A percentile compares a stretch with the other conserved stretches of the same genome.
Evolutionary conservation across 1,284 basidiomycete species (phyloP).

Genomic region (Malassezia restricta): DNA sequence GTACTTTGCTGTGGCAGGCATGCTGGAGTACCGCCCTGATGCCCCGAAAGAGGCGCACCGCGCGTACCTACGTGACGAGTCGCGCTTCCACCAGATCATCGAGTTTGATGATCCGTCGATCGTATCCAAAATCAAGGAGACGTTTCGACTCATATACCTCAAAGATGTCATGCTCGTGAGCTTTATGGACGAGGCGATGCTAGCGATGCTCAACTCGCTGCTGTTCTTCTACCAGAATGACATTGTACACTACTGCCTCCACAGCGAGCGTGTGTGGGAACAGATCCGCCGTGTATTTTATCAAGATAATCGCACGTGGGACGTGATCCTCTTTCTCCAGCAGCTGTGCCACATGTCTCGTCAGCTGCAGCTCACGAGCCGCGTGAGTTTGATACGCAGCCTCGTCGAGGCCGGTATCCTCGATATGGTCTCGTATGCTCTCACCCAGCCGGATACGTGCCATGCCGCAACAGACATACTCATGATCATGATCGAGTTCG

Average conservation of each 20-base stretch:
- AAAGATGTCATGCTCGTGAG: slow-evolving; percentile 95
- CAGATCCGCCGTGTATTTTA: slow-evolving; percentile 65
- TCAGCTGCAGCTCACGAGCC: slow-evolving; percentile 76
- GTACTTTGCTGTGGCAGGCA: slow-evolving; percentile 70
- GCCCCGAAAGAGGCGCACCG: slow-evolving; percentile 97
- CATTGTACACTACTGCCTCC: slow-evolving; percentile 79
- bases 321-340: slow-evolving; percentile 60
- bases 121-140: slow-evolving; percentile 68
- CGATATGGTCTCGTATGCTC: slow-evolving; percentile 68
- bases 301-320: slow-evolving; percentile 12
- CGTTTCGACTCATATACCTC: slow-evolving; percentile 87
- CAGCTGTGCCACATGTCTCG: slow-evolving; percentile 92
- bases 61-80: slow-evolving; percentile 68
- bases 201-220: slow-evolving; percentile 89
- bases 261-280: slow-evolving; percentile 61
- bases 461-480: slow-evolving; percentile 78
- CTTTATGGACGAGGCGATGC: slow-evolving; percentile 85
- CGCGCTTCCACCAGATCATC: slow-evolving; percentile 55
- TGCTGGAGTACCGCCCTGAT: slow-evolving; percentile 97
- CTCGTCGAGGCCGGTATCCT: slow-evolving; percentile 79
- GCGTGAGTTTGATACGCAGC: slow-evolving; percentile 74
- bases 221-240: slow-evolving; percentile 99
- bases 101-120: slow-evolving; percentile 37
- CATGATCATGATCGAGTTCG: slow-evolving; percentile 76
- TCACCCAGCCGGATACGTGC: slow-evolving; percentile 53